Percentiles rank a stretch among this genome's conserved stretches.
Evolutionary conservation across 441 rosid species (phyloP).

Genomic region (Capsella rubella): DNA sequence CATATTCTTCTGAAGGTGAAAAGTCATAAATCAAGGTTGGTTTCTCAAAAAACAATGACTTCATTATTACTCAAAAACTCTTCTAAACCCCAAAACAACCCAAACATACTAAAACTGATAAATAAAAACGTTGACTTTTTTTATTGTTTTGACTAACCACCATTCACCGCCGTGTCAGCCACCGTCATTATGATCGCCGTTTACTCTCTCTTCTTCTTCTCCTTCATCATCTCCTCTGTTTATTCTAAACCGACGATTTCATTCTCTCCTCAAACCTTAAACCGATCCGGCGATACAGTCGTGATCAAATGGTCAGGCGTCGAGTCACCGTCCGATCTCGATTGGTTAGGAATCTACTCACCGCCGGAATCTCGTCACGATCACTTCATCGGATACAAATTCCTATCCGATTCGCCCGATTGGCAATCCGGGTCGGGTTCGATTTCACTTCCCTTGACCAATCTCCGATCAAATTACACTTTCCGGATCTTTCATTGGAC

Average conservation of each 20-base stretch:
- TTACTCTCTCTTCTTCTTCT: conserved; percentile 38
- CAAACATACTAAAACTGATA: conserved; percentile 1
- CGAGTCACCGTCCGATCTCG: conserved; percentile 75
- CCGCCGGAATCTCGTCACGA: conserved; percentile 75
- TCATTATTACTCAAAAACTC: conserved; percentile 29
- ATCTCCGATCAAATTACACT: conserved; percentile 74
- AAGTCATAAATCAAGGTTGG: conserved; percentile 39
- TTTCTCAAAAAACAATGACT: conserved; percentile 19
- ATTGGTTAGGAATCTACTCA: conserved; percentile 88
- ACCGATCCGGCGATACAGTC: conserved; percentile 67
- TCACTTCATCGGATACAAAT: conserved; percentile 79
- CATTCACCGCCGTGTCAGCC: conserved; percentile 7
- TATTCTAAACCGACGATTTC: conserved; percentile 48
- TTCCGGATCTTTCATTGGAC: conserved; percentile 93
- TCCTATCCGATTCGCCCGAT: conserved; percentile 63
- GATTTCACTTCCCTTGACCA: conserved; percentile 67
- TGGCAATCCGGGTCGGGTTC: conserved; percentile 79
- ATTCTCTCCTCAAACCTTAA: conserved; percentile 55
- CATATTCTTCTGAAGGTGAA: conserved; percentile 9
- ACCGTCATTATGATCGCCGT: conserved; percentile 45
- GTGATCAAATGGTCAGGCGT: conserved; percentile 74
- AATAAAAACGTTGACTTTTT: conserved; percentile 21
- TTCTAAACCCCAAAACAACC: conserved; percentile 1
- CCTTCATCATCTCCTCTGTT: conserved; percentile 27
- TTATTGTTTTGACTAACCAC: conserved; percentile 13